phyloP scores from a whole-genome alignment of 345 rosid species.

The Populus davidiana region DNA sequence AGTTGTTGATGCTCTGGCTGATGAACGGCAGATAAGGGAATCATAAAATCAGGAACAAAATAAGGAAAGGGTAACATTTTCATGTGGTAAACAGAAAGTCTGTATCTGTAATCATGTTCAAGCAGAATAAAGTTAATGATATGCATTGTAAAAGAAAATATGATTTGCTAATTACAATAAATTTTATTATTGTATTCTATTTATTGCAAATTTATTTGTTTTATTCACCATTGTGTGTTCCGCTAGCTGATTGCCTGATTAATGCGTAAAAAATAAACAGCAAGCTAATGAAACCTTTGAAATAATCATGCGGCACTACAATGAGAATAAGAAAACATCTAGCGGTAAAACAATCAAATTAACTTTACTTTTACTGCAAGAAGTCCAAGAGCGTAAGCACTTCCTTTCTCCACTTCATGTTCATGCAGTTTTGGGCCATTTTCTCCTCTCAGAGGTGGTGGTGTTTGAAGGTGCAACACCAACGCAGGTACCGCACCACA shows the following conservation, averaged over 20 bases:
- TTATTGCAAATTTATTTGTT: too few species aligned
- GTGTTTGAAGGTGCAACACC: conserved; percentile 45
- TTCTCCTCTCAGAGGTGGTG: conserved; percentile 11
- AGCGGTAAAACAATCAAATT: not conserved
- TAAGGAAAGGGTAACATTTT: not conserved
- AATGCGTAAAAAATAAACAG: not conserved
- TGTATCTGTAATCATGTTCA: not conserved
- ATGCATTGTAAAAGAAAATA: not conserved
- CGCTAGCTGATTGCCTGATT: not conserved
- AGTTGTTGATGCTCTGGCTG: conserved; percentile 72
- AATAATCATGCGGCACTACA: not conserved
- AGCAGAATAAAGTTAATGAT: not conserved
- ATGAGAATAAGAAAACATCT: not conserved
- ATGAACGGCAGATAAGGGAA: conserved; percentile 2
- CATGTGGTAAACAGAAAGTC: not conserved
- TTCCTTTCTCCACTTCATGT: conserved; percentile 56
- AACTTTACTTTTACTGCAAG: conserved; percentile 55
- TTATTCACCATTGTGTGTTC: too few species aligned
- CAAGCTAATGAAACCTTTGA: not conserved
- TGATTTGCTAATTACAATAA: not conserved
- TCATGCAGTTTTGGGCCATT: conserved; percentile 20
- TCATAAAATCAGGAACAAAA: not conserved
- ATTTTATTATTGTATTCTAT: not conserved
- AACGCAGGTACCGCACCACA: conserved; percentile 62
- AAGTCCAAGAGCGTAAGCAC: conserved; percentile 59